These are phyloP conservation scores for Nicotiana rustica DNA, from an alignment of 305 asterid genomes.

Conservation along the genomic window DNA sequence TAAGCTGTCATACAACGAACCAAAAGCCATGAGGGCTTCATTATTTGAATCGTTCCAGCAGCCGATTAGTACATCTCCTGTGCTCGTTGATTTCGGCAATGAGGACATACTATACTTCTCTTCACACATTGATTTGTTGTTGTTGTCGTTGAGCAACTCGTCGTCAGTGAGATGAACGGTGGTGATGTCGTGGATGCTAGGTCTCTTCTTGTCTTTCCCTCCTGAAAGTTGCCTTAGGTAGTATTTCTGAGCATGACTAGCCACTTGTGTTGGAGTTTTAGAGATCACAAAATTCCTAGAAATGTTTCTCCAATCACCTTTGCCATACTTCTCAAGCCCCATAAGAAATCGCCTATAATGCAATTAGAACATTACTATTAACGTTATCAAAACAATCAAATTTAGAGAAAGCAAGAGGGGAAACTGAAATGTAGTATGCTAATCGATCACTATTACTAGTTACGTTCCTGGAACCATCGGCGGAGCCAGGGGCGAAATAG, in stretches of 20 bases:
- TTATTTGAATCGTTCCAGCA: constrained; percentile 9
- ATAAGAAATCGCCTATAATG: constrained; percentile 36
- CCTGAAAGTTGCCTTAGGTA: constrained; percentile 73
- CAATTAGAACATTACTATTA: neutral
- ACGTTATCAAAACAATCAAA: neutral
- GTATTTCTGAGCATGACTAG: constrained; percentile 95
- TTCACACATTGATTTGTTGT: neutral
- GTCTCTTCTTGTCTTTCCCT: constrained; percentile 80
- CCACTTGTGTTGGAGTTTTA: constrained; percentile 88
- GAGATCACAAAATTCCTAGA: constrained; percentile 35
- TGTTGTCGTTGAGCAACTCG: neutral
- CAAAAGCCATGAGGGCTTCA: neutral
- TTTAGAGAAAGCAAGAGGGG: neutral
- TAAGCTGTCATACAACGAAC: neutral
- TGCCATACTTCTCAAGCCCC: constrained; percentile 44
- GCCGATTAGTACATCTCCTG: neutral
- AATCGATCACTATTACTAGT: neutral
- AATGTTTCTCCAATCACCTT: constrained; percentile 64
- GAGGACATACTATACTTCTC: neutral
- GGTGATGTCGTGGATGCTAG: constrained; percentile 91
- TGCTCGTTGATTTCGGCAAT: constrained; percentile 16
- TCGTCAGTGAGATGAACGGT: constrained; percentile 46
- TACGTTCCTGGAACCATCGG: neutral
- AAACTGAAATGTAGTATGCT: neutral
- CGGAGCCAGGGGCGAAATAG: too few relatives aligned